Evolutionary conservation across 1,284 basidiomycete genomes (phyloP), one percentile per base, ranked within the genome.

Genomic region (Neotropicomus parvogracilis): DNA sequence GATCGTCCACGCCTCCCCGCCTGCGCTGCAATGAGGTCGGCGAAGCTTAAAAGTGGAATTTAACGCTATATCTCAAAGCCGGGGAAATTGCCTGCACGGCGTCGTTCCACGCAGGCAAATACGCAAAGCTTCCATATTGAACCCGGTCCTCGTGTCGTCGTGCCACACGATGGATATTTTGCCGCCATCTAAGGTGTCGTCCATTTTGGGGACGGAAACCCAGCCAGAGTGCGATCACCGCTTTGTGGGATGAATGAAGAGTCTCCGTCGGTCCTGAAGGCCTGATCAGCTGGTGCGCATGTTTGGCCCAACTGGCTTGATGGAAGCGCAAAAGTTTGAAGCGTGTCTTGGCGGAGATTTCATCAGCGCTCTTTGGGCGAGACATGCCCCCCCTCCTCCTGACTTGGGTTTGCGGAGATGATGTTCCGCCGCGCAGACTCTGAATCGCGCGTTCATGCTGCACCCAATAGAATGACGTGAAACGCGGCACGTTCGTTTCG

Each of bases 1-100:
- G 44, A 53, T 58, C 45, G 42, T 40, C 44, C 44, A 44, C 41
- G 31, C 48, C 43, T 54, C 39, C 33, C 49, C 34, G 36, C 36
- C 33, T n/a, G 4, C 33, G 39, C 17, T 36, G 21, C 20, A 10
- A 40, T 35, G 19, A 45, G 17, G 40, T 50, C 57, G 48, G 29
- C 39, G 17, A 38, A 17, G 20, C n/a, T 29, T 29, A 35, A 49
- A 56, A 56, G 31, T 38, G 31, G 46, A 43, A 39, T 9, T 12
- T 1, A 16, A 16, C 14, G 9, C 11, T 24, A 20, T 16, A 44
- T 63, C 55, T 43, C 40, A 46, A 44, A 39, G 40, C 56, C 36
- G 39, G 41, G 40, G 8, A 4, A 32, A 53, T 31, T 7, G n/a
- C 45, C 38, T 43, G 24, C 27, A 29, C 29, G 24, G 34, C 27